Percentiles rank a stretch among this genome's conserved stretches.
Conservation (phyloP, 768 basidiomycete species). For the Calocybe indica region DNA sequence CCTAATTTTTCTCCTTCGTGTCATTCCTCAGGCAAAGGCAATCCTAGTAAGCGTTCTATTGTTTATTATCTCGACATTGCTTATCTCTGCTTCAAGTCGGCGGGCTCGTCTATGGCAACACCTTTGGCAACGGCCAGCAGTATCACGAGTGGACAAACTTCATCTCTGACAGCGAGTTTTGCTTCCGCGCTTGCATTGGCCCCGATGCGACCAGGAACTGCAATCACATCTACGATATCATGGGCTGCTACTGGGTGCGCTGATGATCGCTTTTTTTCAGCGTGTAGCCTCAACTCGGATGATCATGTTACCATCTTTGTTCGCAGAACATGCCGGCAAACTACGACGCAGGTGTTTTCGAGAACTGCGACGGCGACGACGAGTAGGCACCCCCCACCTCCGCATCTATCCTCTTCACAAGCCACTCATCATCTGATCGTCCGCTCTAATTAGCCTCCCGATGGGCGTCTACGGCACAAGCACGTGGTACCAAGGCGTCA, state of each 20-base stretch:
- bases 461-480: constrained; percentile 2
- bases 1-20: not conserved
- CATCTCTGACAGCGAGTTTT: constrained; percentile 63
- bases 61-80: not conserved
- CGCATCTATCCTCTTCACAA: not conserved
- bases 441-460: not conserved
- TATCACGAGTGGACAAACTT: constrained; percentile 86
- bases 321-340: constrained; percentile 70
- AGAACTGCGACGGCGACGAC: constrained; percentile 39
- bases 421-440: not conserved
- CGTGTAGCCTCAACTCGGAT: not conserved
- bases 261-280: not conserved
- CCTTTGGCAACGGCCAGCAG: constrained; percentile 42
- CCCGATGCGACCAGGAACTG: constrained; percentile 52
- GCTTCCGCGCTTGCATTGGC: constrained; percentile 68
- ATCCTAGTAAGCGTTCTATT: constrained; percentile 25
- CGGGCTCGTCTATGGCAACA: constrained; percentile 63
- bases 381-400: not conserved
- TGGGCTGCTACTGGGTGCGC: constrained; percentile 52
- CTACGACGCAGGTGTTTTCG: constrained; percentile 55
- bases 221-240: constrained; percentile 74
- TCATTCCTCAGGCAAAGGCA: constrained; percentile 33
- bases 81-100: constrained; percentile 43
- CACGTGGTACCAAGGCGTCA: not conserved
- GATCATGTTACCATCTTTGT: constrained; percentile 14